These are phyloP conservation scores for Leccinum fallax DNA, from an alignment of 1,284 basidiomycete species.

Conservation along the genomic window DNA sequence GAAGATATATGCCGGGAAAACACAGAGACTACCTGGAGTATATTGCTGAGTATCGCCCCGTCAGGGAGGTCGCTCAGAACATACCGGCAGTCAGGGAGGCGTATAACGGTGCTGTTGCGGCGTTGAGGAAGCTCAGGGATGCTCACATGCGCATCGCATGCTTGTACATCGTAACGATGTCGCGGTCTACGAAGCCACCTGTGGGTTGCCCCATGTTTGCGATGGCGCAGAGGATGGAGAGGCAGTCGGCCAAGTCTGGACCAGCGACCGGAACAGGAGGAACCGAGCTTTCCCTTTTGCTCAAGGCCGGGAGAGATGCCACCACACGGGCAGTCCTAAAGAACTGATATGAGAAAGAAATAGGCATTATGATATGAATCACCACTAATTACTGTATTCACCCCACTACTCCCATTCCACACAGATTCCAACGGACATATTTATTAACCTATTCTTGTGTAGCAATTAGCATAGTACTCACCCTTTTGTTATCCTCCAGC, in stretches of 20 bases:
- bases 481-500: constrained; percentile 13
- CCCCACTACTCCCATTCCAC: constrained; percentile 4
- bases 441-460: constrained; percentile 35
- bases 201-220: constrained; percentile 54
- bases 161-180: constrained; percentile 82
- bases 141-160: constrained; percentile 88
- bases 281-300: constrained; percentile 75
- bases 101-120: constrained; percentile 79
- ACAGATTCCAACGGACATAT: constrained; percentile 19
- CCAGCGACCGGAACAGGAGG: constrained; percentile 87
- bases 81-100: constrained; percentile 63
- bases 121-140: constrained; percentile 83
- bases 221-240: constrained; percentile 56
- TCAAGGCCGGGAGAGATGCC: constrained; percentile 89
- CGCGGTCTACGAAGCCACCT: constrained; percentile 52
- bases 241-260: constrained; percentile 41
- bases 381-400: constrained; percentile 16
- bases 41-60: constrained; percentile 49
- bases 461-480: constrained; percentile 27
- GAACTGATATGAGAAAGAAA: constrained; percentile 15
- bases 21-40: constrained; percentile 68
- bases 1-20: constrained; percentile 79
- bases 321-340: constrained; percentile 67
- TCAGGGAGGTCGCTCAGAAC: constrained; percentile 60
- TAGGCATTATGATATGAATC: constrained; percentile 3